Percentiles rank a stretch among this genome's conserved stretches.
phyloP scores from a whole-genome alignment of 257 asterid genomes.

The Solanum arcanum region DNA sequence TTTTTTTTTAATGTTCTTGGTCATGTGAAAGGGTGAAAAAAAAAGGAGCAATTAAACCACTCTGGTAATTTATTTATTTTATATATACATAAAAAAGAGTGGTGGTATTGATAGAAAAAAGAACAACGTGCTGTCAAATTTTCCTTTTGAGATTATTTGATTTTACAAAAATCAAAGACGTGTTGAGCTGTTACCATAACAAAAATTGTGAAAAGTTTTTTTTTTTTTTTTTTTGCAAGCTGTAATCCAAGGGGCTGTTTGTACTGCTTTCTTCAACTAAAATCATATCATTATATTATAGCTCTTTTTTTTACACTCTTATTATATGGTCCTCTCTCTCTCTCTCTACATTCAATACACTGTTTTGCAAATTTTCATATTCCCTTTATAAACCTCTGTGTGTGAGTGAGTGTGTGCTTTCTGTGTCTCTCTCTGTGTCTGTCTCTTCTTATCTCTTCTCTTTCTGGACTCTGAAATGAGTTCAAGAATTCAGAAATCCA shows the following conservation, averaged over 20 bases:
- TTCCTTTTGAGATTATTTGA: not conserved
- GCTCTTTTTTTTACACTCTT: not conserved
- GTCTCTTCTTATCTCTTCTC: slow-evolving; percentile 1
- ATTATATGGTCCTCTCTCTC: not conserved
- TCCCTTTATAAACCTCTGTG: not conserved
- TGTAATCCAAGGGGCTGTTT: not conserved
- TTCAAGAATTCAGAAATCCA: not conserved
- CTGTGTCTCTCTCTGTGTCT: not conserved
- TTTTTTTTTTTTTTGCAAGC: not conserved
- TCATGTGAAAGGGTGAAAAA: not conserved
- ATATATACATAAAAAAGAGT: not conserved
- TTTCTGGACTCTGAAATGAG: not conserved
- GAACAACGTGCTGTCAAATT: not conserved
- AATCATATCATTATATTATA: not conserved
- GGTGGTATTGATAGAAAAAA: not conserved
- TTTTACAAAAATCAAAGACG: slow-evolving; percentile 29
- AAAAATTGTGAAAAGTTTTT: not conserved
- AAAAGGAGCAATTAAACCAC: not conserved
- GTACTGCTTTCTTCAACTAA: slow-evolving; percentile 1
- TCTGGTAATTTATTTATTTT: not conserved
- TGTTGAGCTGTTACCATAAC: slow-evolving; percentile 47
- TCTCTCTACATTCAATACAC: not conserved
- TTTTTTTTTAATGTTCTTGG: not conserved
- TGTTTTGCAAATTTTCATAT: not conserved
- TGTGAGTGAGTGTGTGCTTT: not conserved